Conservation (phyloP, 169 alveolate species). For the Plasmodium adleri region DNA sequence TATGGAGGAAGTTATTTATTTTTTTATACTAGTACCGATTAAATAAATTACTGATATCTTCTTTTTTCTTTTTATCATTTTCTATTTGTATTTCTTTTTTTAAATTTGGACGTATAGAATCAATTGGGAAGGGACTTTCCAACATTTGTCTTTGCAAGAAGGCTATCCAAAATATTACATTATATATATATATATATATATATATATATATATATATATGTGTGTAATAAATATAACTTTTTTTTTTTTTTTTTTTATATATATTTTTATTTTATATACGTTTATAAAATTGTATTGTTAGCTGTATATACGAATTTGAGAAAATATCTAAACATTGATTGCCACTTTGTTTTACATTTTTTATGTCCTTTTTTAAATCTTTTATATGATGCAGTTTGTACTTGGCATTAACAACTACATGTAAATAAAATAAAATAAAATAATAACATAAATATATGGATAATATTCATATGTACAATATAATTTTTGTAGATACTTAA, state of each 20-base stretch:
- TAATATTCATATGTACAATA: background rate
- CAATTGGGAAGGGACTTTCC: constrained; percentile 16
- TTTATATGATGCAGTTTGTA: constrained; percentile 15
- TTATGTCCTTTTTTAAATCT: constrained; percentile 19
- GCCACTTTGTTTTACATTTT: constrained; percentile 15
- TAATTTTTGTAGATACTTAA: background rate
- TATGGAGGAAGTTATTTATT: background rate
- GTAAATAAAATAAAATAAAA: background rate
- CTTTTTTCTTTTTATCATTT: constrained; percentile 17
- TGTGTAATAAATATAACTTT: background rate
- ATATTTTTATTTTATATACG: constrained; percentile 17
- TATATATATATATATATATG: background rate
- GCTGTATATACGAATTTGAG: constrained; percentile 16
- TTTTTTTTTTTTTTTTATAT: background rate
- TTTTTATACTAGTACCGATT: constrained; percentile 22
- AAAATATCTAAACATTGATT: constrained; percentile 8
- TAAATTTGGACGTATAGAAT: background rate
- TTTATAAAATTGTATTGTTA: constrained; percentile 60
- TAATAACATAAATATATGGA: background rate
- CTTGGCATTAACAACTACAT: constrained; percentile 25
- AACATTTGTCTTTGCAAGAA: constrained; percentile 12
- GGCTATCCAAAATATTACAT: constrained; percentile 17
- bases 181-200: background rate
- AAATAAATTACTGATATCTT: constrained; percentile 28
- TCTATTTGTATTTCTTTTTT: constrained; percentile 2